These are phyloP conservation scores for Acacia concinna DNA, from an alignment of 331 rosid species.

Conservation along the genomic window DNA sequence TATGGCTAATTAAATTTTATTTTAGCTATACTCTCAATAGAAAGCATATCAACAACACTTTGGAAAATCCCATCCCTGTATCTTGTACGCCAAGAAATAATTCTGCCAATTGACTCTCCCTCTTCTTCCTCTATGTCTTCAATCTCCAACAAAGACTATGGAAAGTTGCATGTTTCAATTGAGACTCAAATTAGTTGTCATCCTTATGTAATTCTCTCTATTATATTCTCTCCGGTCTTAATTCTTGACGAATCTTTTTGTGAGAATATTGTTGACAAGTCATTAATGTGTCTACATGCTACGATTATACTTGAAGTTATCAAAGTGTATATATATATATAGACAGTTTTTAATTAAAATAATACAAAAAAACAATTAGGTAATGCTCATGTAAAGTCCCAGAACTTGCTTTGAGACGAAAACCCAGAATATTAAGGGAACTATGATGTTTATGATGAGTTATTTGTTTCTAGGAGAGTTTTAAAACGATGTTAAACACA, in stretches of 20 bases:
- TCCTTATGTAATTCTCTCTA: neutral
- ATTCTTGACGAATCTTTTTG: neutral
- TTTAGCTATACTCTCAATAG: neutral
- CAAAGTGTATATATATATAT: no score
- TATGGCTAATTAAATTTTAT: no score
- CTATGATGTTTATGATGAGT: neutral
- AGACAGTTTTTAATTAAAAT: neutral
- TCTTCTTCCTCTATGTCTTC: neutral
- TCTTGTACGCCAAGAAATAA: neutral
- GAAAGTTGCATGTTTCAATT: neutral
- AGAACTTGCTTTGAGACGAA: neutral
- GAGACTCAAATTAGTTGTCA: neutral
- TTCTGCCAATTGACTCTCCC: neutral
- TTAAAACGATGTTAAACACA: neutral
- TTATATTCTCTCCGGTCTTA: neutral
- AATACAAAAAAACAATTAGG: neutral
- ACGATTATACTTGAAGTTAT: neutral
- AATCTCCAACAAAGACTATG: neutral
- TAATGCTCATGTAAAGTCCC: neutral
- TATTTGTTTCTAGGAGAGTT: neutral
- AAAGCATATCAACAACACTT: neutral
- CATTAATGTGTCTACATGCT: neutral
- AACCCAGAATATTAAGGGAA: neutral
- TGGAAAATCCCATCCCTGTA: neutral
- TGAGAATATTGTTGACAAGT: neutral